These are phyloP conservation scores for Protea cynaroides DNA, from an alignment of 164 flowering plant species.

Conservation along the genomic window DNA sequence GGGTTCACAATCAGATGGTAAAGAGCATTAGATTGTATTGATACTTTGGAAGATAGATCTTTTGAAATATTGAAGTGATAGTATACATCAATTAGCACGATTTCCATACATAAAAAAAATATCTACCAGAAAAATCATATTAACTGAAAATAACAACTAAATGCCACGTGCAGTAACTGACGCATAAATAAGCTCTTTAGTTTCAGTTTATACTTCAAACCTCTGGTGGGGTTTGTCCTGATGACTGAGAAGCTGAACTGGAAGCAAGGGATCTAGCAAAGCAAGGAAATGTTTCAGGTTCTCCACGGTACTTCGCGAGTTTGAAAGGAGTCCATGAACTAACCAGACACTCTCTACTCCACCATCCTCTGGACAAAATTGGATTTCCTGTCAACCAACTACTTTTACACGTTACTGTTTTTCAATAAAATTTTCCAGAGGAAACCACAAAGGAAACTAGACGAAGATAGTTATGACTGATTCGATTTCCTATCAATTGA, in stretches of 20 bases:
- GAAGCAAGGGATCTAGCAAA: constrained; percentile 25
- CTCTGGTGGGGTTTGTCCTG: constrained; percentile 14
- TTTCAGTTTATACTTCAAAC: constrained; percentile 10
- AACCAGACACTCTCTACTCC: constrained; percentile 7
- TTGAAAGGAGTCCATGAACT: constrained; percentile 8
- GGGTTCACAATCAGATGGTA: neutral
- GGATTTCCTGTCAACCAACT: constrained; percentile 16
- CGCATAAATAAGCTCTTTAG: neutral
- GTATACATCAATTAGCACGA: too few relatives aligned
- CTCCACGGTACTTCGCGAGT: constrained; percentile 1
- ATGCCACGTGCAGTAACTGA: neutral
- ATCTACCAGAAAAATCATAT: neutral
- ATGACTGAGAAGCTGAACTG: constrained; percentile 25
- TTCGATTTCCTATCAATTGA: constrained; percentile 15
- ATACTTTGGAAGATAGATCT: too few relatives aligned
- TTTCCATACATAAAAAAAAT: too few relatives aligned
- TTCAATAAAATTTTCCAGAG: neutral
- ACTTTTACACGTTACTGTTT: neutral
- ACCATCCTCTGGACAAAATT: constrained; percentile 7
- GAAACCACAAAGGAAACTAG: neutral
- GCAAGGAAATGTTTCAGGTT: constrained; percentile 10
- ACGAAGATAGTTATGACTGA: neutral
- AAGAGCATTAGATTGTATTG: neutral
- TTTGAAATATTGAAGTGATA: too few relatives aligned
- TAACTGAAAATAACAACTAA: neutral